Evolutionary conservation across 2,329 filamentous ascomycete species (phyloP).

Genomic region (Paecilomyces niveus): DNA sequence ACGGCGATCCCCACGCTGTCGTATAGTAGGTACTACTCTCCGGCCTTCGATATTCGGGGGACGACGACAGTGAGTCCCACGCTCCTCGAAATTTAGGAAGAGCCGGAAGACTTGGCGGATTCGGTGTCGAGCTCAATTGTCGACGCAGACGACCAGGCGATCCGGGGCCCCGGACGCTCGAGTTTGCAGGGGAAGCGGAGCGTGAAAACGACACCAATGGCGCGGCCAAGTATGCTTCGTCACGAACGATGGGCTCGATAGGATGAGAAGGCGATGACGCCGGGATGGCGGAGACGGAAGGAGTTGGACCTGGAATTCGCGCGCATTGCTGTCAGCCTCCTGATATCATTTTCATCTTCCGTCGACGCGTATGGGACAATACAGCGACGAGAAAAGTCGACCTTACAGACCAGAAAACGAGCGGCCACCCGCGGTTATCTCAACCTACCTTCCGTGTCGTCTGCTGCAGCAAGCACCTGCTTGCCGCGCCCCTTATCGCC

Average conservation of each 20-base stretch:
- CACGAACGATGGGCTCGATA: slow-evolving; percentile 18
- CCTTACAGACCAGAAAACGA: not conserved
- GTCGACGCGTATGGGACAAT: not conserved
- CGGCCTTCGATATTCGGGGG: slow-evolving; percentile 34
- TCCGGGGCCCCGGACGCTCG: slow-evolving; percentile 27
- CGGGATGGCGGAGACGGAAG: slow-evolving; percentile 30
- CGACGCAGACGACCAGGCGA: slow-evolving; percentile 24
- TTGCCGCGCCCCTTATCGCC: slow-evolving; percentile 39
- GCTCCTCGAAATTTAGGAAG: slow-evolving; percentile 24
- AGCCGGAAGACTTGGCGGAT: slow-evolving; percentile 22
- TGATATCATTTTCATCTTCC: not conserved
- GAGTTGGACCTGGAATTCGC: slow-evolving; percentile 28
- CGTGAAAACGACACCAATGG: slow-evolving; percentile 21
- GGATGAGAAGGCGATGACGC: slow-evolving; percentile 25
- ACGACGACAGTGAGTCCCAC: slow-evolving; percentile 31
- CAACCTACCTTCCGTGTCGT: slow-evolving; percentile 40
- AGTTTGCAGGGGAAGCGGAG: slow-evolving; percentile 29
- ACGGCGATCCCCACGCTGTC: slow-evolving; percentile 88
- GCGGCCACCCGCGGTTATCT: not conserved
- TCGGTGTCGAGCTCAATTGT: slow-evolving; percentile 14
- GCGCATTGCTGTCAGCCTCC: slow-evolving; percentile 2
- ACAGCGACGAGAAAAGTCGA: not conserved
- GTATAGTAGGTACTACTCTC: slow-evolving; percentile 56
- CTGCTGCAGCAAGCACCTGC: slow-evolving; percentile 42
- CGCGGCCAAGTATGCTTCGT: slow-evolving; percentile 22